Evolutionary conservation across 176 grass and related monocot species (phyloP).

Genomic region (Avena sativa): DNA sequence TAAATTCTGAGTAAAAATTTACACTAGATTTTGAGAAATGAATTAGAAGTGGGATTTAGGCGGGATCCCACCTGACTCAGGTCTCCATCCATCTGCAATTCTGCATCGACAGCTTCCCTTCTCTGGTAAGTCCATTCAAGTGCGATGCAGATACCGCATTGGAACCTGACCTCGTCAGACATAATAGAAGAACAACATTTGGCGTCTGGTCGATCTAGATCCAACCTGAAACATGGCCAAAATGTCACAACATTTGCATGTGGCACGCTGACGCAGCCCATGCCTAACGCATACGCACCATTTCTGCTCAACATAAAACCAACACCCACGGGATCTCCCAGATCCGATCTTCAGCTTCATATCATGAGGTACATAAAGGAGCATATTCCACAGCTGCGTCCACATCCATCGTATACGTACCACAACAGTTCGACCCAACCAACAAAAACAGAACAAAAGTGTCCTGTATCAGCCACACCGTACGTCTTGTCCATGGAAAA

Average conservation of each 20-base stretch:
- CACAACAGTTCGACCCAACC: neutral
- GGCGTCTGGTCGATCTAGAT: conserved; percentile 27
- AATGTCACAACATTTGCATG: conserved; percentile 30
- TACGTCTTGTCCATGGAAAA: neutral
- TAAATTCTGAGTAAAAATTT: no score
- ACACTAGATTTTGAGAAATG: no score
- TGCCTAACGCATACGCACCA: neutral
- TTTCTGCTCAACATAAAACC: neutral
- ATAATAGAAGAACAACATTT: neutral
- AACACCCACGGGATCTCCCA: neutral
- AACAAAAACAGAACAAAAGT: neutral
- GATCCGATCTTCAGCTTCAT: conserved; percentile 7
- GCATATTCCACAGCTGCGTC: neutral
- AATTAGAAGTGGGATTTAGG: no score
- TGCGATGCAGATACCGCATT: conserved; percentile 12
- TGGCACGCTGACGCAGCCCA: neutral
- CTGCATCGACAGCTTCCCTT: neutral
- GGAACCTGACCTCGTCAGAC: neutral
- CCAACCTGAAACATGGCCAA: conserved; percentile 20
- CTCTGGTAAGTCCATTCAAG: neutral
- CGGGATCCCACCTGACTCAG: neutral
- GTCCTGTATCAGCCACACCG: neutral
- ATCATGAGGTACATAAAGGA: neutral
- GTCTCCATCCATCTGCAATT: neutral
- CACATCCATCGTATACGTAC: neutral